Evolutionary conservation across 495 filamentous ascomycete species (phyloP).

Genomic region (Pyronema domesticum): DNA sequence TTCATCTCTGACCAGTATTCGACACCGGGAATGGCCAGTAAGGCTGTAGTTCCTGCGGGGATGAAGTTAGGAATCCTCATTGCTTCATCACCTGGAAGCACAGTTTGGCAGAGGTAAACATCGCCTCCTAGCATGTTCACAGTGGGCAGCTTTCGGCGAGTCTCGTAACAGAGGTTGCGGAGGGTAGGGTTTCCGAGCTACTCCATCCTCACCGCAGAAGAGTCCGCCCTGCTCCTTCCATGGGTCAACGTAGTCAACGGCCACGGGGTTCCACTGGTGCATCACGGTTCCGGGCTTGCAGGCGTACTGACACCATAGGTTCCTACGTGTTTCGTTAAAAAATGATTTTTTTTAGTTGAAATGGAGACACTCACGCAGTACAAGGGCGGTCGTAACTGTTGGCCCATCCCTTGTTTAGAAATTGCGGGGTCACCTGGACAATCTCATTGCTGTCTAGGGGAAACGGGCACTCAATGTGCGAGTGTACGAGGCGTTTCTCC

Average conservation of each 20-base stretch:
- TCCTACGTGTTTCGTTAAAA: no score
- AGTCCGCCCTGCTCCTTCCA: slow-evolving; percentile 46
- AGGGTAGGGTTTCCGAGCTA: slow-evolving; percentile 49
- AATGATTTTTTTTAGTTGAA: background rate
- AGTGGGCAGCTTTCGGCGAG: slow-evolving; percentile 42
- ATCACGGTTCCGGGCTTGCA: background rate
- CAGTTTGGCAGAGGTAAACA: slow-evolving; percentile 62
- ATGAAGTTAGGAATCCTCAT: slow-evolving; percentile 65
- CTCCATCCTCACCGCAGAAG: slow-evolving; percentile 46
- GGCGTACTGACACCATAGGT: background rate
- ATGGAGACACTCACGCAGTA: no score
- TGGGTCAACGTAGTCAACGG: background rate
- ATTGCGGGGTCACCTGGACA: no score
- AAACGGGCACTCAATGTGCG: no score
- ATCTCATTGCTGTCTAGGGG: no score
- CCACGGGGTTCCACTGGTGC: background rate
- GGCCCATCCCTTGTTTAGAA: no score
- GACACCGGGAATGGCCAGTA: slow-evolving; percentile 47
- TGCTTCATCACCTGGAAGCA: slow-evolving; percentile 59
- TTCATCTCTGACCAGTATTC: slow-evolving; percentile 40
- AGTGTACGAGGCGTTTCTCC: no score
- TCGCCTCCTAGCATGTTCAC: slow-evolving; percentile 42
- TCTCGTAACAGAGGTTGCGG: slow-evolving; percentile 48
- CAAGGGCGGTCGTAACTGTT: no score
- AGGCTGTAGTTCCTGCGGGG: slow-evolving; percentile 23